These are phyloP conservation scores for Ceratocystiopsis sp. DNA, from an alignment of 2,329 filamentous ascomycete genomes.

Conservation along the genomic window DNA sequence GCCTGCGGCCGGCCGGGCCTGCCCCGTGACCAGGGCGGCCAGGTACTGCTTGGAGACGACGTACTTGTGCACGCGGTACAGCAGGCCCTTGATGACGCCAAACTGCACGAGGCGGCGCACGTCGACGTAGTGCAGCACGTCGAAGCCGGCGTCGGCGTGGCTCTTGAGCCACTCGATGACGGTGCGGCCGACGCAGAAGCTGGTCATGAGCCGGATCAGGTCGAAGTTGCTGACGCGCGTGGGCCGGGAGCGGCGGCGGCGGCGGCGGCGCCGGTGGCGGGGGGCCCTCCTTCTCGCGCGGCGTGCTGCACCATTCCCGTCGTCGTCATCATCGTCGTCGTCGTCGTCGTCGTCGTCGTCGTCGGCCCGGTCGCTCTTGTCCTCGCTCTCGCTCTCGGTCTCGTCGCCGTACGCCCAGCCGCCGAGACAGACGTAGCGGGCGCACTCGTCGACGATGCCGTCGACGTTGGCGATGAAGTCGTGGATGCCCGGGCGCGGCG, in stretches of 20 bases:
- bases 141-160: slow-evolving; percentile 48
- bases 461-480: slow-evolving; percentile 61
- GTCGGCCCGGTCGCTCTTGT: slow-evolving; percentile 1
- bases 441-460: slow-evolving; percentile 71
- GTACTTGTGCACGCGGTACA: slow-evolving; percentile 89
- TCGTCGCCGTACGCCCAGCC: not conserved
- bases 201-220: slow-evolving; percentile 70
- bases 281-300: no score
- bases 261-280: not conserved
- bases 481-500: slow-evolving; percentile 59
- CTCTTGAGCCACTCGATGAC: slow-evolving; percentile 73
- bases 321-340: not conserved
- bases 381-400: not conserved
- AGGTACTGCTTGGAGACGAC: slow-evolving; percentile 53
- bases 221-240: slow-evolving; percentile 36
- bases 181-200: slow-evolving; percentile 67
- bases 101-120: slow-evolving; percentile 87
- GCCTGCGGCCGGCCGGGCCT: slow-evolving; percentile 11
- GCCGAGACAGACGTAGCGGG: slow-evolving; percentile 52
- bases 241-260: slow-evolving; percentile 1
- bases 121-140: slow-evolving; percentile 61
- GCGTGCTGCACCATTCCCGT: not conserved
- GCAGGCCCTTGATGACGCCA: slow-evolving; percentile 82
- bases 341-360: not conserved
- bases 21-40: slow-evolving; percentile 35